Conservation (phyloP, 2,329 filamentous ascomycete species). For the Cryphonectria parasitica region DNA sequence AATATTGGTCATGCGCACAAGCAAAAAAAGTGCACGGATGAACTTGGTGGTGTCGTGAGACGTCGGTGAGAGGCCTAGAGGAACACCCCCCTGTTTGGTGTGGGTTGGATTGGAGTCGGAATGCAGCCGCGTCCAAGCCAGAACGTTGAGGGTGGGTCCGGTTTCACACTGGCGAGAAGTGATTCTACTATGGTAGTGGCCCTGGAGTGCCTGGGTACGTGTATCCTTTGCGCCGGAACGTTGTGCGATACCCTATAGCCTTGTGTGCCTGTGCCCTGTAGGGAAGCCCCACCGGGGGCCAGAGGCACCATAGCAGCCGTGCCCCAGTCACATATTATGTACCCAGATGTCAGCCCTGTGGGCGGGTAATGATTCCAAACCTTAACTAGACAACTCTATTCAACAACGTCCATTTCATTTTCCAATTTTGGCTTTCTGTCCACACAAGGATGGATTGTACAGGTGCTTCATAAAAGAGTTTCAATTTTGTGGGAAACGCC, state of each 20-base stretch:
- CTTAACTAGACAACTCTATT: slow-evolving; percentile 1
- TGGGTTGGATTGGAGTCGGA: neutral
- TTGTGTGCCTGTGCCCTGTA: neutral
- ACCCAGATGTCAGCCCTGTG: neutral
- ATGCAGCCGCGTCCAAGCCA: slow-evolving; percentile 4
- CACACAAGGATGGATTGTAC: neutral
- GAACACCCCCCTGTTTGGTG: neutral
- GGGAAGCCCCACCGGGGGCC: neutral
- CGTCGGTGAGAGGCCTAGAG: neutral
- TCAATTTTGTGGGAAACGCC: neutral
- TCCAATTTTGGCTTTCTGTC: neutral
- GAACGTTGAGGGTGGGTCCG: slow-evolving; percentile 2
- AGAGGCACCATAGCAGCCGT: neutral
- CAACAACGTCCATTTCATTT: neutral
- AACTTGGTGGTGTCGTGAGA: slow-evolving; percentile 1
- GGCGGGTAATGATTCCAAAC: neutral
- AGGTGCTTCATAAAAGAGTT: neutral
- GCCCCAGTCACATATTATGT: neutral
- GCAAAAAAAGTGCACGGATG: neutral
- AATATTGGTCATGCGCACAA: slow-evolving; percentile 3
- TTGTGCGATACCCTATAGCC: neutral
- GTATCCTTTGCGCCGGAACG: neutral
- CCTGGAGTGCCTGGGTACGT: neutral
- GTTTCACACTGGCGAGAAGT: neutral
- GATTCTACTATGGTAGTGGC: neutral